Conservation (phyloP, 352 stramenopile species). For the Globisporangium spinosum region DNA sequence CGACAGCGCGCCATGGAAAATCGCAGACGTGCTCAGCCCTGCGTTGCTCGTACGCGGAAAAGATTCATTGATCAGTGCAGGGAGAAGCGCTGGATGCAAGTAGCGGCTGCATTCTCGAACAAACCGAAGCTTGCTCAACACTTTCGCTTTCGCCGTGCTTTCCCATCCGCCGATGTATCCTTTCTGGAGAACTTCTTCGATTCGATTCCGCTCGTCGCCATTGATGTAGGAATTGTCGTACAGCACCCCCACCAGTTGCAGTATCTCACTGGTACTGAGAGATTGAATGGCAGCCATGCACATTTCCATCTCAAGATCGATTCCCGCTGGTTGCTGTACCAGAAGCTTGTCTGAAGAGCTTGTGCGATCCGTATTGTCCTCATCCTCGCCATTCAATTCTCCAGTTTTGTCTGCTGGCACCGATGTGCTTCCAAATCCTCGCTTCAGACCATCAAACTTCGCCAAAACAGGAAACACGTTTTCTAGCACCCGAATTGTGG, state of each 20-base stretch:
- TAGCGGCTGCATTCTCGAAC: conserved; percentile 72
- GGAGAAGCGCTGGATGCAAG: conserved; percentile 56
- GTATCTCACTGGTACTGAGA: conserved; percentile 60
- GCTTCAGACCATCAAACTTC: conserved; percentile 43
- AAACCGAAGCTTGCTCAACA: conserved; percentile 68
- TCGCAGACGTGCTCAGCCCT: conserved; percentile 45
- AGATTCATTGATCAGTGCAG: conserved; percentile 59
- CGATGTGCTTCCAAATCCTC: conserved; percentile 18
- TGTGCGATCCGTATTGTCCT: not conserved
- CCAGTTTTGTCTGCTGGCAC: conserved; percentile 14
- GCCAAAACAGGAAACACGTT: conserved; percentile 70
- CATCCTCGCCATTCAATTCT: conserved; percentile 6
- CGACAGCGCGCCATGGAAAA: conserved; percentile 55
- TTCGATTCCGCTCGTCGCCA: conserved; percentile 54
- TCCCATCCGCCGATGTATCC: conserved; percentile 82
- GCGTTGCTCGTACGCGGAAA: conserved; percentile 46
- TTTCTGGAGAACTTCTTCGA: conserved; percentile 77
- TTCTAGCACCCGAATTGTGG: conserved; percentile 67
- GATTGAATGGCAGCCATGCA: conserved; percentile 77
- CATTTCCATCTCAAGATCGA: conserved; percentile 53
- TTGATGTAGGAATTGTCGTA: conserved; percentile 78
- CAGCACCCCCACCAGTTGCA: conserved; percentile 52
- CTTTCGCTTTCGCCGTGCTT: conserved; percentile 54
- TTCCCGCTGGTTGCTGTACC: not conserved
- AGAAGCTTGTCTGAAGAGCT: not conserved